These are phyloP conservation scores for Pleurotus cornucopiae DNA, from an alignment of 768 basidiomycete species.

Conservation along the genomic window DNA sequence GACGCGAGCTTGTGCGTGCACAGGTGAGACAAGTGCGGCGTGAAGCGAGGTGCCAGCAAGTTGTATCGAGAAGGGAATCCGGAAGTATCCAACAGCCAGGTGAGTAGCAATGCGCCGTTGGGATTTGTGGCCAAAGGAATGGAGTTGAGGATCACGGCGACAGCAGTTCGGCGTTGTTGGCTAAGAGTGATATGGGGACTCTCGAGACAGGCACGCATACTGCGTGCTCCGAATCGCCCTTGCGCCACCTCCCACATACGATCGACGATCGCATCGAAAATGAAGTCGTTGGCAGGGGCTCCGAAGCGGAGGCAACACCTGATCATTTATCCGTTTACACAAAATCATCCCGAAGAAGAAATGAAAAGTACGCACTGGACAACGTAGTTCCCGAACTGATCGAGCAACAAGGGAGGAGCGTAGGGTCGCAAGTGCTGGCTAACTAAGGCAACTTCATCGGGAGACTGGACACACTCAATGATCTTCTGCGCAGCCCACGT, in stretches of 20 bases:
- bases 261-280: slow-evolving; percentile 97
- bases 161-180: slow-evolving; percentile 93
- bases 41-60: slow-evolving; percentile 91
- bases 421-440: slow-evolving; percentile 87
- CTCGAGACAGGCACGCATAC: slow-evolving; percentile 96
- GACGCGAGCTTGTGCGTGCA: slow-evolving; percentile 98
- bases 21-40: slow-evolving; percentile 92
- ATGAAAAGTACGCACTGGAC: slow-evolving; percentile 64
- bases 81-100: slow-evolving; percentile 95
- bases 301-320: slow-evolving; percentile 92
- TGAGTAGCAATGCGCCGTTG: slow-evolving; percentile 91
- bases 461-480: slow-evolving; percentile 87
- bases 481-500: slow-evolving; percentile 99
- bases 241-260: slow-evolving; percentile 99
- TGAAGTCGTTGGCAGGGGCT: slow-evolving; percentile 86
- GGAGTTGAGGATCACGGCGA: slow-evolving; percentile 92
- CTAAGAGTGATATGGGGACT: slow-evolving; percentile 81
- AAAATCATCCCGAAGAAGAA: neutral
- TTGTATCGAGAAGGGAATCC: slow-evolving; percentile 95
- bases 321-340: neutral
- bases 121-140: slow-evolving; percentile 97
- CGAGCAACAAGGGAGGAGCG: slow-evolving; percentile 87
- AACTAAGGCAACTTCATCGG: slow-evolving; percentile 83
- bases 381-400: slow-evolving; percentile 92
- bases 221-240: slow-evolving; percentile 95